These are phyloP conservation scores for Gnomoniopsis sp. DNA, from an alignment of 2,329 filamentous ascomycete genomes.

Conservation along the genomic window DNA sequence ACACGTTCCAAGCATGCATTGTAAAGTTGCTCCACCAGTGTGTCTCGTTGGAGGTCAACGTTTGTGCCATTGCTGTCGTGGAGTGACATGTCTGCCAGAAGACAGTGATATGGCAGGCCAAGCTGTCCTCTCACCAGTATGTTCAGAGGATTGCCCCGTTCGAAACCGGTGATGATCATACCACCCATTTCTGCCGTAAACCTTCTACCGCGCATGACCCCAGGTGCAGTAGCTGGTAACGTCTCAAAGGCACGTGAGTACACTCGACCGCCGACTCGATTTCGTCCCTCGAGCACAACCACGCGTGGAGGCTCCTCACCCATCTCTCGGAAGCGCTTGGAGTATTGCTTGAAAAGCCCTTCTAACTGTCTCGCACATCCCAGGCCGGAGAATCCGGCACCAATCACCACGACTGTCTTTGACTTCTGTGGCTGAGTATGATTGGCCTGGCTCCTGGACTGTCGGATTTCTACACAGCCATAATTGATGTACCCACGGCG, in stretches of 20 bases:
- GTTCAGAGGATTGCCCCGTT: conserved; percentile 90
- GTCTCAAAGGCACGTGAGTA: conserved; percentile 73
- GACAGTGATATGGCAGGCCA: conserved; percentile 77
- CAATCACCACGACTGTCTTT: conserved; percentile 80
- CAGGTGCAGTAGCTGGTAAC: conserved; percentile 37
- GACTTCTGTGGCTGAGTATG: conserved; percentile 37
- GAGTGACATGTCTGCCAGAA: conserved; percentile 78
- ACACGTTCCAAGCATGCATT: conserved; percentile 93
- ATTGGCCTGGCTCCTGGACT: conserved; percentile 37
- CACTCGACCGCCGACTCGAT: conserved; percentile 84
- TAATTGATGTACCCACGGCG: conserved; percentile 95
- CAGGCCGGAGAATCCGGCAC: conserved; percentile 90
- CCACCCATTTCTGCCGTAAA: conserved; percentile 95
- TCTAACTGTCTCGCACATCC: conserved; percentile 91
- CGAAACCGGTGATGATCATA: conserved; percentile 97
- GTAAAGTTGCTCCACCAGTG: conserved; percentile 84
- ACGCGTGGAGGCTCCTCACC: conserved; percentile 71
- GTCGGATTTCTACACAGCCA: conserved; percentile 76
- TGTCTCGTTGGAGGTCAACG: conserved; percentile 75
- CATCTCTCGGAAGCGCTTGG: conserved; percentile 59
- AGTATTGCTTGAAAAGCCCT: conserved; percentile 77
- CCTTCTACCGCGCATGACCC: conserved; percentile 47
- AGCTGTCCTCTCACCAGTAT: conserved; percentile 88
- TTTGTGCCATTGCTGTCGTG: conserved; percentile 80
- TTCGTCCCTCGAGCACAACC: conserved; percentile 80